Conservation (phyloP, 306 rosid species). For the Vigna nakashimae region DNA sequence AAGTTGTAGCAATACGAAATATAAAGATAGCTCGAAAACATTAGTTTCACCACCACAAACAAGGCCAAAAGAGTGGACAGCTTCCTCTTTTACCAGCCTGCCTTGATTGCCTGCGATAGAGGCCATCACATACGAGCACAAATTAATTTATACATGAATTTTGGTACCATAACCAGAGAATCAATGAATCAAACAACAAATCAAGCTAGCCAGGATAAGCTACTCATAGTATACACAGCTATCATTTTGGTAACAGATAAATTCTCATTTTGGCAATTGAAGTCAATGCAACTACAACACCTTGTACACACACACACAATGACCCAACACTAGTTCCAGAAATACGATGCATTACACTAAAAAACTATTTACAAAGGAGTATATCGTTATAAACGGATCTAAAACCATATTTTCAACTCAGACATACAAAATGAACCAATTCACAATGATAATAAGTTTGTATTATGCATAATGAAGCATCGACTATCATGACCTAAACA, state of each 20-base stretch:
- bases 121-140: not conserved
- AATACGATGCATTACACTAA: not conserved
- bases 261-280: slow-evolving; percentile 21
- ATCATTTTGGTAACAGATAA: not conserved
- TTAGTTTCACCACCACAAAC: slow-evolving; percentile 31
- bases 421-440: slow-evolving; percentile 8
- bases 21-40: slow-evolving; percentile 36
- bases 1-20: not conserved
- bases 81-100: slow-evolving; percentile 50
- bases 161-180: not conserved
- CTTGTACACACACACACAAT: not conserved
- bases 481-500: slow-evolving; percentile 4
- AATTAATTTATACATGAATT: slow-evolving; percentile 25
- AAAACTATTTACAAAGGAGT: not conserved
- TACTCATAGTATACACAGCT: slow-evolving; percentile 20
- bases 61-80: slow-evolving; percentile 49
- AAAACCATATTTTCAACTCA: not conserved
- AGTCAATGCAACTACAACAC: slow-evolving; percentile 25
- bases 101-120: slow-evolving; percentile 34
- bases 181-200: slow-evolving; percentile 13
- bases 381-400: too few relatives aligned
- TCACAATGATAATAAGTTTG: not conserved
- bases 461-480: not conserved
- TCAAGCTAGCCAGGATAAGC: not conserved
- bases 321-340: not conserved